A percentile compares a stretch with the other conserved stretches of the same genome.
phyloP scores from a whole-genome alignment of 23 red algal genomes.

The Pyropia yezoensis region DNA sequence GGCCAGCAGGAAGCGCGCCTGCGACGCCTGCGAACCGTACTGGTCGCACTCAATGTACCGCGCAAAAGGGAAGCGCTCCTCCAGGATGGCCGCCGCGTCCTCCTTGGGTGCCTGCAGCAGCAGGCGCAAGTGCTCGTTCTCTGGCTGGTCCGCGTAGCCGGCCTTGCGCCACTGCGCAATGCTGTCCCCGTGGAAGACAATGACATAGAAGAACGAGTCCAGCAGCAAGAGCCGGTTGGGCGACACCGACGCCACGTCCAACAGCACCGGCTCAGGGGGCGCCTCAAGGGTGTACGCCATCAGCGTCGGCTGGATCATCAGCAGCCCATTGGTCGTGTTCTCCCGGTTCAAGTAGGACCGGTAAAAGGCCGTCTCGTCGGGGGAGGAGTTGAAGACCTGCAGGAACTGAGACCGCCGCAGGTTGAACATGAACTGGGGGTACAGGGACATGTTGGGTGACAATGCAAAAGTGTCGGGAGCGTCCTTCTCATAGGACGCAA shows the following conservation, averaged over 20 bases:
- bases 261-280: conserved; percentile 79
- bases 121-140: conserved; percentile 64
- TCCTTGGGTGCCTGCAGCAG: conserved; percentile 83
- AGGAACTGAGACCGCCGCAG: conserved; percentile 81
- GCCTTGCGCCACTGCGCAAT: conserved; percentile 88
- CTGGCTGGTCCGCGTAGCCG: conserved; percentile 80
- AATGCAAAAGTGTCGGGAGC: conserved; percentile 78
- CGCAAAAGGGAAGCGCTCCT: conserved; percentile 89
- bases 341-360: conserved; percentile 92
- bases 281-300: conserved; percentile 76
- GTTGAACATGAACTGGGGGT: conserved; percentile 99
- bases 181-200: conserved; percentile 83
- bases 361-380: conserved; percentile 90
- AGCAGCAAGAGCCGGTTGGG: conserved; percentile 76
- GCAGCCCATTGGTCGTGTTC: conserved; percentile 71
- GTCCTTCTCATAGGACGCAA: conserved; percentile 86
- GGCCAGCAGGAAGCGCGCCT: conserved; percentile 89
- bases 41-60: conserved; percentile 95
- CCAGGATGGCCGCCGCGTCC: conserved; percentile 76
- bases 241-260: conserved; percentile 79
- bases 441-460: conserved; percentile 70
- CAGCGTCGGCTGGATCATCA: conserved; percentile 97
- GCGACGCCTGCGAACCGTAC: conserved; percentile 64
- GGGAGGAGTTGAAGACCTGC: conserved; percentile 93
- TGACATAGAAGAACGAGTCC: conserved; percentile 96